phyloP scores from a whole-genome alignment of 305 asterid genomes.

The Plantago lanceolata region DNA sequence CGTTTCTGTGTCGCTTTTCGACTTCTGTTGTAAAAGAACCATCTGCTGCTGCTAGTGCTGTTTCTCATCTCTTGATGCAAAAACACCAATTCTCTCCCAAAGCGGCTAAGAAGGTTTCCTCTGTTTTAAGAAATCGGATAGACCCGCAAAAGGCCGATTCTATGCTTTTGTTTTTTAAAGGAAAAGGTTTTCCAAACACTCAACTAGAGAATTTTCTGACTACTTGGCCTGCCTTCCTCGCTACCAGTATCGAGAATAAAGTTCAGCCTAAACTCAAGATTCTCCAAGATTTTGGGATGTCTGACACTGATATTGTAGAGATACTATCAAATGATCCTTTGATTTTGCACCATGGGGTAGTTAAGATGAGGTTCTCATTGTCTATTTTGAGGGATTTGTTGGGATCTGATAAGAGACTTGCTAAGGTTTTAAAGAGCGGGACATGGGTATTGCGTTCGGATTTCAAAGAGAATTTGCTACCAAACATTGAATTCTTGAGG shows the following conservation, averaged over 20 bases:
- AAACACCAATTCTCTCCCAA: neutral
- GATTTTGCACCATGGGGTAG: neutral
- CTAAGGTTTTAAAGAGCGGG: neutral
- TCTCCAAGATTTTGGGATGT: constrained; percentile 1
- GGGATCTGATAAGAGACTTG: neutral
- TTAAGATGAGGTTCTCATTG: neutral
- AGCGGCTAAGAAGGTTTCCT: neutral
- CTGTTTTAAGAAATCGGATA: neutral
- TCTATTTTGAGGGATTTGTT: neutral
- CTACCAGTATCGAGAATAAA: neutral
- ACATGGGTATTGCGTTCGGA: neutral
- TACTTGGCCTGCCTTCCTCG: neutral
- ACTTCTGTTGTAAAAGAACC: neutral
- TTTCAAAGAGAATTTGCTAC: constrained; percentile 25
- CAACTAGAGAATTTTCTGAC: neutral
- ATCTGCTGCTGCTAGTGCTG: neutral
- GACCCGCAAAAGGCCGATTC: constrained; percentile 3
- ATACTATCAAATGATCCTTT: neutral
- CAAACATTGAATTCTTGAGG: constrained; percentile 26
- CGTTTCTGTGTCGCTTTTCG: neutral
- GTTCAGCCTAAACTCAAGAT: constrained; percentile 7
- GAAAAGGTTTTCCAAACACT: neutral
- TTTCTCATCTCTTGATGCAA: neutral
- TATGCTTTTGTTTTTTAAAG: neutral
- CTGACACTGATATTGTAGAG: neutral